Evolutionary conservation across 768 basidiomycete genomes (phyloP), one percentile per base, ranked within the genome.

Genomic region (Serendipita indica): DNA sequence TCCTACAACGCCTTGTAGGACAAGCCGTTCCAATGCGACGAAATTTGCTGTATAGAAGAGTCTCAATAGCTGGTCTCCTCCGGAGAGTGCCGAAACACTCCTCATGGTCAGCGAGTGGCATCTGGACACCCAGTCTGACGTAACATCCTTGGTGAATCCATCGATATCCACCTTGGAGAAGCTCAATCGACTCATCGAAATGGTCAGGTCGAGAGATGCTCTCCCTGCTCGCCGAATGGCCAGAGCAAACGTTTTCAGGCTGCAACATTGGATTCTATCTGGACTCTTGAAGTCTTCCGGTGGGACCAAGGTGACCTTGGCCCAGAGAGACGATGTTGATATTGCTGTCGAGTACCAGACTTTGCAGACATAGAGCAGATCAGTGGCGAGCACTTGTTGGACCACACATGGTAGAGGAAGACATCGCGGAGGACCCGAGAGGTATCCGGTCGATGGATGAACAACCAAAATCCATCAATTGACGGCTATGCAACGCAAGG

Each of bases 391-490:
- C 18, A 43, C 27, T 43, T 43, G n/a, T 43, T 3, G 7, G 41
- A n/a, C 41, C 41, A 43, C n/a, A 43, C 41, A n/a, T 43, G 41
- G n/a, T 43, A n/a, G 27, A 43, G 41, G 27, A 43, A 43, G 18
- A 43, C n/a, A 18, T 43, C 41, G 18, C 27, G 41, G 27, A 43
- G 41, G 18, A 43, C 18, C 27, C 41, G n/a, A 43, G 41, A 18
- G 41, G 41, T 25, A 43, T 7, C 7, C n/a, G 41, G 1, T 80
- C 80, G 61, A 79, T 80, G 60, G 80, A 78, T 80, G 79, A 81
- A 75, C n/a, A n/a, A n/a, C n/a, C n/a, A n/a, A n/a, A n/a, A n/a
- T n/a, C n/a, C n/a, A n/a, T n/a, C n/a, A n/a, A n/a, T n/a, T n/a
- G n/a, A n/a, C n/a, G n/a, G n/a, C n/a, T n/a, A n/a, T n/a, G n/a